Base-by-base conservation (phyloP, 1,284 basidiomycete species). In the Ustilago shanxiensis region DNA sequence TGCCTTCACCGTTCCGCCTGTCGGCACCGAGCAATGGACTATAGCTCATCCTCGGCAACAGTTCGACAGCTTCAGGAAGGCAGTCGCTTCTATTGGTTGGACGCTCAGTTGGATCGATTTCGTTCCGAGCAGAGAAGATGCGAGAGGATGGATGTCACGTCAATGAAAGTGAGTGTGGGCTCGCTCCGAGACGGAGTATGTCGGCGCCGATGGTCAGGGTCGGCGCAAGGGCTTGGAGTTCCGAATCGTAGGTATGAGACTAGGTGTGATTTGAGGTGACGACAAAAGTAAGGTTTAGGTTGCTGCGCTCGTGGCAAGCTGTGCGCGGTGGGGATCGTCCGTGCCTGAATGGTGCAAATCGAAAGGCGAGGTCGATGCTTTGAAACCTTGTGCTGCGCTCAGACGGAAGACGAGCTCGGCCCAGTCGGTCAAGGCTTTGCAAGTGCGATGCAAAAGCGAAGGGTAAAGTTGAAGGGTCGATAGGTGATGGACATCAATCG, bases 41-140 rank as follows among this genome's bases (percentile, higher is more conserved):
- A 60, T 72, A 66, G 65, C 70, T 72, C 70, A 72, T 72, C 14
- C 22, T 62, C 28, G 55, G 20, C 55, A 1, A n/a, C 24, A 45
- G 16, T n/a, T 33, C 31, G 11, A 31, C 8, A 45, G 55, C 26
- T 57, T 44, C 41, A 24, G 29, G 24, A 8, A 3, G 22, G 2
- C 18, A 13, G 52, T 11, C 11, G 14, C 52, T 31, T 24, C 16
- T 26, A n/a, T 20, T 8, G 10, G 28, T 4, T 13, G 18, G 22
- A 24, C 28, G 18, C 29, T 41, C 18, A 49, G 10, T 22, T 45
- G 24, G 37, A 20, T 37, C 54, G 37, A 45, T 28, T 5, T 18
- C 28, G 51, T 18, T 31, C 51, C 28, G 28, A 31, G n/a, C 41
- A 55, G 39, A 58, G 29, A 50, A 28, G 31, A 29, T 59, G 51